Evolutionary conservation across 1,139 yeast species (phyloP).

Genomic region (Pichia sp.): DNA sequence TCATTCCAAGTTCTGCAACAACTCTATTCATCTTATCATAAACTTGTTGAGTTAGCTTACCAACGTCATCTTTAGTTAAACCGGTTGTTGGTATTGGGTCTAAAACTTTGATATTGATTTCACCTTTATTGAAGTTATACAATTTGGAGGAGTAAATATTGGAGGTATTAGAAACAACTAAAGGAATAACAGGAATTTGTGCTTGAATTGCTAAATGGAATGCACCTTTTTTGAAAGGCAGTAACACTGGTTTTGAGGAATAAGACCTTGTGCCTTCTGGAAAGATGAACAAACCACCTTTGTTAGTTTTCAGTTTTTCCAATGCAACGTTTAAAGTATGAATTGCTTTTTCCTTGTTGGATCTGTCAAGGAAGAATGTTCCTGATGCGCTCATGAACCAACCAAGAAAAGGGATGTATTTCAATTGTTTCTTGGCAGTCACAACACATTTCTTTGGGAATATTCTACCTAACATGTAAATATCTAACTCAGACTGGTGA

Average conservation of each 20-base stretch:
- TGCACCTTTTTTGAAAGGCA: slow-evolving; percentile 95
- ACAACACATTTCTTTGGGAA: slow-evolving; percentile 90
- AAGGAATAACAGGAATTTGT: slow-evolving; percentile 79
- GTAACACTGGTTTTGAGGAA: slow-evolving; percentile 53
- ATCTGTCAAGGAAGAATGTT: slow-evolving; percentile 82
- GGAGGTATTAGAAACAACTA: slow-evolving; percentile 80
- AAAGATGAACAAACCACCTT: slow-evolving; percentile 74
- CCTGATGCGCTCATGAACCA: slow-evolving; percentile 95
- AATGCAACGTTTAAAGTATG: slow-evolving; percentile 67
- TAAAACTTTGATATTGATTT: slow-evolving; percentile 55
- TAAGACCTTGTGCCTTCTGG: slow-evolving; percentile 96
- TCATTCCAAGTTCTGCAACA: slow-evolving; percentile 36
- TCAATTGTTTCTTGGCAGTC: slow-evolving; percentile 81
- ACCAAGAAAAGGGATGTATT: slow-evolving; percentile 87
- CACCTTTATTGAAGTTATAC: slow-evolving; percentile 53
- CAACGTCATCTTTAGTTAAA: slow-evolving; percentile 53
- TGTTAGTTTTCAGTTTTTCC: slow-evolving; percentile 45
- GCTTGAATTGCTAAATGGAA: slow-evolving; percentile 96
- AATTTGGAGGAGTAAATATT: slow-evolving; percentile 55
- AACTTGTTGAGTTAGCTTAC: slow-evolving; percentile 36
- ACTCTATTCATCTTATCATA: slow-evolving; percentile 33
- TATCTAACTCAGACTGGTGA: slow-evolving; percentile 88
- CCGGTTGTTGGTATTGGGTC: slow-evolving; percentile 59
- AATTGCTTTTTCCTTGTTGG: slow-evolving; percentile 70
- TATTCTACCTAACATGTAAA: slow-evolving; percentile 66